phyloP scores from a whole-genome alignment of 345 rosid species.

The Acer campestre region DNA sequence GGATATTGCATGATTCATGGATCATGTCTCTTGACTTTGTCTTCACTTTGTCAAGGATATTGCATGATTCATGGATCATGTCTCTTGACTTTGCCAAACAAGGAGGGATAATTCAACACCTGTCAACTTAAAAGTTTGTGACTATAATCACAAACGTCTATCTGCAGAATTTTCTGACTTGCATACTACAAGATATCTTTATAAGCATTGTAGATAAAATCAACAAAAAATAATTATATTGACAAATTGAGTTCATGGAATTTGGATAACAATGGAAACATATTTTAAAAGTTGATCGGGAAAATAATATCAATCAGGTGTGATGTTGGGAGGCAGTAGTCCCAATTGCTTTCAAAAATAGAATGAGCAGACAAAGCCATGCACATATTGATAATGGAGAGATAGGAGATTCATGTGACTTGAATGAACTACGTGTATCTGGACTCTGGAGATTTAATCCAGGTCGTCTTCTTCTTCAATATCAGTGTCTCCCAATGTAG shows the following conservation, averaged over 20 bases:
- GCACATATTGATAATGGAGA: neutral
- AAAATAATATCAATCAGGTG: neutral
- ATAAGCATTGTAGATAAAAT: no score
- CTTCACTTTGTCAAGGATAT: no score
- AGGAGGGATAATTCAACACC: no score
- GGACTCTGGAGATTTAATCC: neutral
- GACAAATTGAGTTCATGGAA: neutral
- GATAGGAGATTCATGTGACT: conserved; percentile 10
- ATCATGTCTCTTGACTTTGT: no score
- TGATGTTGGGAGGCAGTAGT: neutral
- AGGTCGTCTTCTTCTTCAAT: conserved; percentile 25
- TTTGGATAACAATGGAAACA: neutral
- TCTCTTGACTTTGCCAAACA: no score
- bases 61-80: no score
- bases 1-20: no score
- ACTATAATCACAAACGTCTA: no score
- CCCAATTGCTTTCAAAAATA: neutral
- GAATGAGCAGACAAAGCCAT: conserved; percentile 7
- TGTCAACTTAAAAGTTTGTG: no score
- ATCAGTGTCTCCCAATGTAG: neutral
- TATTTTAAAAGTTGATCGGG: neutral
- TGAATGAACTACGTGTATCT: neutral
- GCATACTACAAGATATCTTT: no score
- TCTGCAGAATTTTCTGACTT: no score
- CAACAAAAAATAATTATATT: neutral